A percentile compares a stretch with the other conserved stretches of the same genome.
phyloP scores from a whole-genome alignment of 2,329 filamentous ascomycete species.

The Drechslerella coelobrocha region DNA sequence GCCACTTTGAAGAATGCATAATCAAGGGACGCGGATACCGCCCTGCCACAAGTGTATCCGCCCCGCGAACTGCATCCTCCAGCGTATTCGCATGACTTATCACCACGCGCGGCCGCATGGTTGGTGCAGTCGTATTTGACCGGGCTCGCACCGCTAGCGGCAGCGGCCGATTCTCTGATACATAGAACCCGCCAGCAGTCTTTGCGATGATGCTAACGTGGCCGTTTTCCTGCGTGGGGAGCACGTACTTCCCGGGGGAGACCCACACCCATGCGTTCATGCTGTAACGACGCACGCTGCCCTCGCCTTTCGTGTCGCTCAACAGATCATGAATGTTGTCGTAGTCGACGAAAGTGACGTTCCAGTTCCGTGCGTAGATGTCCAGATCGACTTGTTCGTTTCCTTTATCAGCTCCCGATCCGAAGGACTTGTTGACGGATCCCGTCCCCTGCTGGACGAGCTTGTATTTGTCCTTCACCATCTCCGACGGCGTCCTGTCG shows the following conservation, averaged over 20 bases:
- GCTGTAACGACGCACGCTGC: conserved; percentile 70
- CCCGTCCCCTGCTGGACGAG: conserved; percentile 57
- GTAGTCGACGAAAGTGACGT: conserved; percentile 85
- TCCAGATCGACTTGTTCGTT: conserved; percentile 26
- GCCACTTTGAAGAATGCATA: conserved; percentile 71
- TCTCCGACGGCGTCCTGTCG: conserved; percentile 68
- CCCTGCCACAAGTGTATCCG: conserved; percentile 75
- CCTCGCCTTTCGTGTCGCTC: conserved; percentile 77
- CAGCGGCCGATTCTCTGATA: conserved; percentile 56
- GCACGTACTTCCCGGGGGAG: conserved; percentile 55
- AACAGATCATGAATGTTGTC: conserved; percentile 90
- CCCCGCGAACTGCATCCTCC: conserved; percentile 74
- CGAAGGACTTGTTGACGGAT: conserved; percentile 11
- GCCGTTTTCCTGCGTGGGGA: conserved; percentile 58
- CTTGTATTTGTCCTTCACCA: conserved; percentile 67
- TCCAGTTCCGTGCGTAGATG: conserved; percentile 52
- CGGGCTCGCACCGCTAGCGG: conserved; percentile 33
- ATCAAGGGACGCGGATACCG: conserved; percentile 74
- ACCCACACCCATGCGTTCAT: conserved; percentile 37
- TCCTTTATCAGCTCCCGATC: neutral
- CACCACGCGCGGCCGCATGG: conserved; percentile 72
- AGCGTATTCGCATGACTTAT: conserved; percentile 69
- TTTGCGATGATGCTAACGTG: conserved; percentile 48
- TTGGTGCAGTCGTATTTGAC: conserved; percentile 62
- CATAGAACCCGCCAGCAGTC: conserved; percentile 49